Conservation (phyloP, 2,329 filamentous ascomycete species). For the Periglandula ipomoeae region DNA sequence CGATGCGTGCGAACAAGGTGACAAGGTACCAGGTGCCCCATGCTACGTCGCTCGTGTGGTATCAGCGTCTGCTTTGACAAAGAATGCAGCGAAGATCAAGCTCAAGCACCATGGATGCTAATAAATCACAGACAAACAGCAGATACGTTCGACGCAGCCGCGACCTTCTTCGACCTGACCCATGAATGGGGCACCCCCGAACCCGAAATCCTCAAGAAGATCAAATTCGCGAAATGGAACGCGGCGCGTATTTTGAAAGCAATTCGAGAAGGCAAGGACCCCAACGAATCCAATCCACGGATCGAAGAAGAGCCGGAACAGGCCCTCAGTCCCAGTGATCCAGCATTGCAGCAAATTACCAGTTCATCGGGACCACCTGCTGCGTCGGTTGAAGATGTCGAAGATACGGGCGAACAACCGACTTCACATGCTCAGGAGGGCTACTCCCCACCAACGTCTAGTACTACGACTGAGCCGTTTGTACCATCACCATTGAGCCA, state of each 20-base stretch:
- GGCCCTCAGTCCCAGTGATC: conserved; percentile 52
- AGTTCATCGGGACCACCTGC: conserved; percentile 27
- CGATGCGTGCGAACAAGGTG: conserved; percentile 73
- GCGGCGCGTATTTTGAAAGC: conserved; percentile 85
- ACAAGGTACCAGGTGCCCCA: conserved; percentile 47
- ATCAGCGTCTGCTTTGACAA: background rate
- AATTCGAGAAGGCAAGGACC: conserved; percentile 81
- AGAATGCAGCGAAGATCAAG: too few relatives aligned
- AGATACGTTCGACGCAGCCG: conserved; percentile 85
- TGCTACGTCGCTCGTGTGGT: background rate
- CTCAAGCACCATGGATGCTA: background rate
- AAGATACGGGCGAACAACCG: conserved; percentile 32
- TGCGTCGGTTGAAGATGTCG: conserved; percentile 43
- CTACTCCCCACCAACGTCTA: conserved; percentile 23
- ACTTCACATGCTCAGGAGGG: conserved; percentile 16
- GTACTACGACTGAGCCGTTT: conserved; percentile 17
- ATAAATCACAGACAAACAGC: conserved; percentile 62
- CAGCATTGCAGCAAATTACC: conserved; percentile 46
- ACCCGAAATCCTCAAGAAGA: conserved; percentile 70
- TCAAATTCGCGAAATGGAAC: conserved; percentile 96
- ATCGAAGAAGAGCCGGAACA: conserved; percentile 31
- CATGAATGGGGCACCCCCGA: conserved; percentile 75
- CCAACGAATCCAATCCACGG: conserved; percentile 81
- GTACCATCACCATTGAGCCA: conserved; percentile 26
- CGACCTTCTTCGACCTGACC: conserved; percentile 83